These are phyloP conservation scores for Verbena officinalis DNA, from an alignment of 257 asterid genomes.

Conservation along the genomic window DNA sequence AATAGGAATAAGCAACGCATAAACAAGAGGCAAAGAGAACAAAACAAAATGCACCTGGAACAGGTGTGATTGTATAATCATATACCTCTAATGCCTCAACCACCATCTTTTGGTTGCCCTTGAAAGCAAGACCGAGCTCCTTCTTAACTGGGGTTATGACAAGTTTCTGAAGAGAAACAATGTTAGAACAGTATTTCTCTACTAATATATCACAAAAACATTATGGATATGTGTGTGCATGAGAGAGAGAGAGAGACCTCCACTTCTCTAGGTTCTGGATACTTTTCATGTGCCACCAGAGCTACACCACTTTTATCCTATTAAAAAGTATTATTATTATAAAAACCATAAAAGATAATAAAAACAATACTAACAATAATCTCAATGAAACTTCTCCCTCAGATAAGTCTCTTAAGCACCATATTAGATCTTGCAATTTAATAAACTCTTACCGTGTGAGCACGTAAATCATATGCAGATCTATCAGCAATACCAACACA, in stretches of 20 bases:
- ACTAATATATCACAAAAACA: slow-evolving; percentile 10
- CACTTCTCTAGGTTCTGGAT: slow-evolving; percentile 76
- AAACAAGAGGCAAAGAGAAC: neutral
- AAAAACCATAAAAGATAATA: neutral
- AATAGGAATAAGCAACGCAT: neutral
- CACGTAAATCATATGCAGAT: slow-evolving; percentile 81
- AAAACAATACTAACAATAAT: neutral
- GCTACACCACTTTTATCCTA: slow-evolving; percentile 80
- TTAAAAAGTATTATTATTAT: slow-evolving; percentile 9
- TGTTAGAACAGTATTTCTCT: slow-evolving; percentile 12
- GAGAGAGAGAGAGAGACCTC: slow-evolving; percentile 53
- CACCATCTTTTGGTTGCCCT: slow-evolving; percentile 74
- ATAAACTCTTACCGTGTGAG: slow-evolving; percentile 61
- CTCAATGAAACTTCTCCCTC: neutral
- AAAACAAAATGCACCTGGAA: neutral
- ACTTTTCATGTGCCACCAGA: slow-evolving; percentile 77
- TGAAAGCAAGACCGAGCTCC: slow-evolving; percentile 84
- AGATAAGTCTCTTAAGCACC: neutral
- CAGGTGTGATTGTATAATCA: neutral
- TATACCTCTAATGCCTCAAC: slow-evolving; percentile 75
- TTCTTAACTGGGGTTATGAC: slow-evolving; percentile 72
- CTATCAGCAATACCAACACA: slow-evolving; percentile 89
- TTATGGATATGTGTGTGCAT: neutral
- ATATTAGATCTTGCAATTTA: neutral
- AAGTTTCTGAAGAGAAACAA: slow-evolving; percentile 54